Evolutionary conservation across 2,329 filamentous ascomycete genomes (phyloP).

Genomic region (Cladophialophora immunda): DNA sequence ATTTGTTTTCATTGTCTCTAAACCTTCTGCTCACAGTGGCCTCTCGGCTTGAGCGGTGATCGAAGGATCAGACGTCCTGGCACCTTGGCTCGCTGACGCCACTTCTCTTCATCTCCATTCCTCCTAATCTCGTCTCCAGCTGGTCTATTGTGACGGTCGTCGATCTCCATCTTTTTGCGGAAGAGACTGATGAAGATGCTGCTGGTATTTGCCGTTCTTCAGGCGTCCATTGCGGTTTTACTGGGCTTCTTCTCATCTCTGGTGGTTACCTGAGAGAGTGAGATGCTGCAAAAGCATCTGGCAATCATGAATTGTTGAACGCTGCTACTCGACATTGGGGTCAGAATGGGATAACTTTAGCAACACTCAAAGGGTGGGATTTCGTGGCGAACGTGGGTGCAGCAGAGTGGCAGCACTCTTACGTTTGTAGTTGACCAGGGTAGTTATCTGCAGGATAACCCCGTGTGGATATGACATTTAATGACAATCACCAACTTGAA

Average conservation of each 20-base stretch:
- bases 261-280: neutral
- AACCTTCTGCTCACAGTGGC: neutral
- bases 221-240: neutral
- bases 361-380: neutral
- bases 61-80: neutral
- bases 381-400: neutral
- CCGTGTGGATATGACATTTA: neutral
- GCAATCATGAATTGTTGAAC: neutral
- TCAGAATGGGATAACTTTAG: neutral
- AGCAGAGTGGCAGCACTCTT: neutral
- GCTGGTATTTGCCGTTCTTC: neutral
- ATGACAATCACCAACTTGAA: neutral
- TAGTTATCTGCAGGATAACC: slow-evolving; percentile 3
- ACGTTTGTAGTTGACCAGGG: neutral
- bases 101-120: neutral
- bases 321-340: neutral
- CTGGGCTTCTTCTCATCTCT: neutral
- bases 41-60: neutral
- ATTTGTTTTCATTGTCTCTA: neutral
- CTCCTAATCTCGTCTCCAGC: neutral
- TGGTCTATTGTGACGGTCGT: neutral
- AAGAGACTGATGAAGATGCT: neutral
- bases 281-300: neutral
- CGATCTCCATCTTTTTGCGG: neutral
- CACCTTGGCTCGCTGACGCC: neutral